Evolutionary conservation across 2,329 filamentous ascomycete genomes (phyloP), one percentile per base, ranked within the genome.

Genomic region (Sclerotiophoma versabilis): DNA sequence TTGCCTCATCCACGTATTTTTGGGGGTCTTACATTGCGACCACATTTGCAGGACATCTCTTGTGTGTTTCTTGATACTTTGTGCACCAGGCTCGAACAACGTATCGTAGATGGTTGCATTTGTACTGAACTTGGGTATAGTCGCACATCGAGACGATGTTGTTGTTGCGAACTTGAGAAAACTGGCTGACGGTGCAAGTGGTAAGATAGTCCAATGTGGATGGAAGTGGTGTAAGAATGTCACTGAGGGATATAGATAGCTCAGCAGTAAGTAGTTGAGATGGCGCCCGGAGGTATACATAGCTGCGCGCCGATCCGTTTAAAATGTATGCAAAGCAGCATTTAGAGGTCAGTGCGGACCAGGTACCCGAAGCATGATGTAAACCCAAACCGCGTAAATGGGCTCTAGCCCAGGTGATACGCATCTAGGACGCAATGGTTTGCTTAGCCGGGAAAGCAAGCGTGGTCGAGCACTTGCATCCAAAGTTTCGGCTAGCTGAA

Each of bases 71-170:
- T 70, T 80, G 78, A 52, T 81, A 80, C 64, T 76, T 79, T 50
- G 76, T 74, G 75, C 83, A 85, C 83, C 83, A 85, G 15, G 81
- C 81, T 59, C 81, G 77, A 38, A 85, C 83, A 8, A 80, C 81
- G 62, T 80, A 84, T 27, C 83, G 78, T 53, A 82, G 72, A 70
- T 86, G 83, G 43, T 77, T 77, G 71, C 83, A 86, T 33, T 77
- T 76, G 66, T 83, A 85, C 56, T 84, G 80, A 49, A 85, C 83
- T 70, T 84, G 80, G 19, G 80, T 84, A 62, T 85, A 85, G 68
- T 85, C 82, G 69, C 83, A 86, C 83, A 85, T 85, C 33, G 29
- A 58, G 43, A 41, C 45, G 44, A 41, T 54, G 57, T 29, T 41
- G 48, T 19, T 38, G 34, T 14, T 42, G 41, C n/a, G 29, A 25